Conservation (phyloP, 805 yeast species). For the Isabelozyma heimii region DNA sequence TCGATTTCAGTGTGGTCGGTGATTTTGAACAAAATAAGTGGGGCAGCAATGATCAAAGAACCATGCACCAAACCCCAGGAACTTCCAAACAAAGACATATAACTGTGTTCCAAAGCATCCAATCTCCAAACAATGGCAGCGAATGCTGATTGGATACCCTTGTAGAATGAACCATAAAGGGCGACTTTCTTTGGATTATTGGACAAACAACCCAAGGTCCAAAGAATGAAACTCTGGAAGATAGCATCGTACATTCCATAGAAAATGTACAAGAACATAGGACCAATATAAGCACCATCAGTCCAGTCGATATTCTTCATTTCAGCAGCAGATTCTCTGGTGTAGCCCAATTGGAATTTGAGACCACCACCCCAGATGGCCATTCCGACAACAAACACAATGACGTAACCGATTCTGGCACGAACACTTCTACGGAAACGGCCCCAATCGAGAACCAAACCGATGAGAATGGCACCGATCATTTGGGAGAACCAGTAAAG, state of each 20-base stretch:
- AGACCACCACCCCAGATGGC: constrained; percentile 62
- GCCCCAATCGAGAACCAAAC: constrained; percentile 46
- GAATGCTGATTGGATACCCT: constrained; percentile 64
- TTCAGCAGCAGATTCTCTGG: constrained; percentile 32
- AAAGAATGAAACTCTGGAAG: constrained; percentile 56
- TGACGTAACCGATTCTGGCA: constrained; percentile 44
- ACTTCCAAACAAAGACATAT: constrained; percentile 43
- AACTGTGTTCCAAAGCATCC: constrained; percentile 41
- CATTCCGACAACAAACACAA: constrained; percentile 38
- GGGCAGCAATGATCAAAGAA: constrained; percentile 47
- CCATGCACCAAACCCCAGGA: constrained; percentile 53
- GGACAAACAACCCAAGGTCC: constrained; percentile 58
- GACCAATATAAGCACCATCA: constrained; percentile 50
- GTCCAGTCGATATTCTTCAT: constrained; percentile 43
- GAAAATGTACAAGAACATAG: constrained; percentile 60
- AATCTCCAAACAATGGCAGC: constrained; percentile 60
- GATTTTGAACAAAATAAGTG: constrained; percentile 43
- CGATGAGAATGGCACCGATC: constrained; percentile 52
- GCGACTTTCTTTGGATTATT: constrained; percentile 56
- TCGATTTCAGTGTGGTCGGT: constrained; percentile 41
- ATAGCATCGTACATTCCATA: constrained; percentile 61
- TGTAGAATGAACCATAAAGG: constrained; percentile 59
- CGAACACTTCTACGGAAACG: constrained; percentile 41
- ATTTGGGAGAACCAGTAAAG: constrained; percentile 62
- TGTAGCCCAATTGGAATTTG: constrained; percentile 42